Evolutionary conservation across 2,329 filamentous ascomycete species (phyloP), one percentile per base, ranked within the genome.

Genomic region (Colletotrichum eremochloae): DNA sequence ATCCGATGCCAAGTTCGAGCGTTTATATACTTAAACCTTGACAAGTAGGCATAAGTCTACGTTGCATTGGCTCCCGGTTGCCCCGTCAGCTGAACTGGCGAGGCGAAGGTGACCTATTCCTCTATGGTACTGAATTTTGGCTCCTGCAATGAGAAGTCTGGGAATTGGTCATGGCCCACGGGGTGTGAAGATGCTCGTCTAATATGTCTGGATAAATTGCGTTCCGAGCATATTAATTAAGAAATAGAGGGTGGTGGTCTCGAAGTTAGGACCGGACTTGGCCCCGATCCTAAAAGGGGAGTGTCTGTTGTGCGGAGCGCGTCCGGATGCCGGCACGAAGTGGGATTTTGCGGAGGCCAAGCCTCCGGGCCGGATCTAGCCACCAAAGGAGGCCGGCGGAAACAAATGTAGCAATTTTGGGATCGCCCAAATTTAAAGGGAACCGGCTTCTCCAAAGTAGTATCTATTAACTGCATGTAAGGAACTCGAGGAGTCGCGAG

Each of bases 1-100:
- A 55, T 20, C 20, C n/a, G 31, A 64, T 65, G 60, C 70, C 66
- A 72, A 72, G 60, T 72, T 69, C 2, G 24, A 20, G 18, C 24
- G 50, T n/a, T 70, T 70, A 50, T 65, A 65, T 70, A 72, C 48
- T 56, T 9, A 12, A 9, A 3, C 14, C 5, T 46, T 29, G 48
- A 42, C 66, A 69, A 70, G 55, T 31, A 36, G 29, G 15, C n/a
- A 5, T 11, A 6, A 18, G 5, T 9, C 20, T 8, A 36, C 6
- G 40, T 64, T 61, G 40, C 46, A 56, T 57, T 50, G 18, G 15
- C 12, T 65, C 20, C 60, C 60, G 40, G 44, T 36, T 42, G n/a
- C 31, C 48, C 66, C 40, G 15, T 56, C 7, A 61, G 55, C 60
- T 50, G 55, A 29, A 18, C 6, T 4, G 20, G 6, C 0, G 15